Percentiles rank a stretch among this genome's conserved stretches.
phyloP scores from a whole-genome alignment of 208 protist genomes.

The Wallacemonas sp. region DNA sequence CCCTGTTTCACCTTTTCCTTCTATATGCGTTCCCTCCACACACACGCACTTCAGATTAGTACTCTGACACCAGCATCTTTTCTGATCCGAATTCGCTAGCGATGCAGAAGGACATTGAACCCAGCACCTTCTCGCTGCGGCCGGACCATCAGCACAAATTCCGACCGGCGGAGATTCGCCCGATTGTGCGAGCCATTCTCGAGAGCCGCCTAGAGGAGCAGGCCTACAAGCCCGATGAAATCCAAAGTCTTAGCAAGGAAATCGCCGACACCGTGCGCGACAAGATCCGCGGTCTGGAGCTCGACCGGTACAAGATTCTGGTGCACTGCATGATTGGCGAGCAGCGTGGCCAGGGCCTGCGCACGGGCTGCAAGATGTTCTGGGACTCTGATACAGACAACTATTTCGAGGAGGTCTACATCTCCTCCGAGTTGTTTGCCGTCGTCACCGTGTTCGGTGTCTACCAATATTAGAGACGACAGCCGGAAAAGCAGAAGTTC shows the following conservation, averaged over 20 bases:
- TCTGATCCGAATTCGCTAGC: not conserved
- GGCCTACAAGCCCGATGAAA: slow-evolving; percentile 90
- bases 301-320: slow-evolving; percentile 93
- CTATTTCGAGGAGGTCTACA: slow-evolving; percentile 93
- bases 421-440: slow-evolving; percentile 88
- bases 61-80: too few species aligned
- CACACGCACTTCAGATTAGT: too few species aligned
- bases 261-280: slow-evolving; percentile 91
- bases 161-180: slow-evolving; percentile 77
- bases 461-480: slow-evolving; percentile 87
- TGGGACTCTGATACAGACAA: slow-evolving; percentile 96
- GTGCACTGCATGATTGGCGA: slow-evolving; percentile 95
- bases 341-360: slow-evolving; percentile 90
- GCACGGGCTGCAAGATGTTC: slow-evolving; percentile 94
- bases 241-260: slow-evolving; percentile 92
- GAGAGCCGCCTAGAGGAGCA: slow-evolving; percentile 80
- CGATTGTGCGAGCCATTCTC: slow-evolving; percentile 76
- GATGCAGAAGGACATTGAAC: slow-evolving; percentile 73
- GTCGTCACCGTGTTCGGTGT: slow-evolving; percentile 92
- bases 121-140: slow-evolving; percentile 84
- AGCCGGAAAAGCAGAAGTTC: too few species aligned
- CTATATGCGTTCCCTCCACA: too few species aligned
- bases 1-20: too few species aligned
- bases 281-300: slow-evolving; percentile 73
- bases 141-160: slow-evolving; percentile 90